A percentile compares a stretch with the other conserved stretches of the same genome.
Conservation (phyloP, 192 early-diverging fungal genomes). For the Allomyces macrogynus region DNA sequence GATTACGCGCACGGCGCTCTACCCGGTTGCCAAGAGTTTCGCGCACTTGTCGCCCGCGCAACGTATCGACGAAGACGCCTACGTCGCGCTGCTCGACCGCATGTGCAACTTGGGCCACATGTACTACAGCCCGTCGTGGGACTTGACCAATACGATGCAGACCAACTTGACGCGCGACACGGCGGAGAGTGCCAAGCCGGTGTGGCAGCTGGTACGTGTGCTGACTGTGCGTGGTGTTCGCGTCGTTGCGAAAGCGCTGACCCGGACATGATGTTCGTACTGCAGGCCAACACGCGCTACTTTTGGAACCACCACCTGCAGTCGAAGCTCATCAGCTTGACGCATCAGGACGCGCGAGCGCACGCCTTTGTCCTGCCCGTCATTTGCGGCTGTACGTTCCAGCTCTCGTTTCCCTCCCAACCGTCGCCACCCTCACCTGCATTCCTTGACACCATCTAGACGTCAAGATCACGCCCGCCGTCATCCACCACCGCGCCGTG, state of each 20-base stretch:
- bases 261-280: background rate
- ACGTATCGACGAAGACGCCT: slow-evolving; percentile 36
- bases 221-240: background rate
- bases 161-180: slow-evolving; percentile 28
- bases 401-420: no score
- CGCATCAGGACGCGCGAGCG: slow-evolving; percentile 17
- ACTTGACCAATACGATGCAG: slow-evolving; percentile 70
- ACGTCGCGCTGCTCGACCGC: slow-evolving; percentile 31
- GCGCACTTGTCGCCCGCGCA: slow-evolving; percentile 9
- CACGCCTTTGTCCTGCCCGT: slow-evolving; percentile 72
- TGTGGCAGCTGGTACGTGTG: slow-evolving; percentile 32
- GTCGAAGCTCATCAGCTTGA: slow-evolving; percentile 42
- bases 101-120: slow-evolving; percentile 31
- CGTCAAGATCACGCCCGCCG: slow-evolving; percentile 30
- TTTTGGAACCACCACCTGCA: slow-evolving; percentile 74
- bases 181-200: slow-evolving; percentile 10
- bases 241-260: background rate
- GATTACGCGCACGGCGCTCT: slow-evolving; percentile 15
- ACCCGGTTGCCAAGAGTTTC: slow-evolving; percentile 13
- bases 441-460: slow-evolving; percentile 18
- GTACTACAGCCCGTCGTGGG: slow-evolving; percentile 72
- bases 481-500: slow-evolving; percentile 46
- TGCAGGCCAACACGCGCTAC: slow-evolving; percentile 73
- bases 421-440: background rate
- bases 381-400: slow-evolving; percentile 63